Evolutionary conservation across 176 grass and related monocot species (phyloP).

Genomic region (Aegilops sharonensis): DNA sequence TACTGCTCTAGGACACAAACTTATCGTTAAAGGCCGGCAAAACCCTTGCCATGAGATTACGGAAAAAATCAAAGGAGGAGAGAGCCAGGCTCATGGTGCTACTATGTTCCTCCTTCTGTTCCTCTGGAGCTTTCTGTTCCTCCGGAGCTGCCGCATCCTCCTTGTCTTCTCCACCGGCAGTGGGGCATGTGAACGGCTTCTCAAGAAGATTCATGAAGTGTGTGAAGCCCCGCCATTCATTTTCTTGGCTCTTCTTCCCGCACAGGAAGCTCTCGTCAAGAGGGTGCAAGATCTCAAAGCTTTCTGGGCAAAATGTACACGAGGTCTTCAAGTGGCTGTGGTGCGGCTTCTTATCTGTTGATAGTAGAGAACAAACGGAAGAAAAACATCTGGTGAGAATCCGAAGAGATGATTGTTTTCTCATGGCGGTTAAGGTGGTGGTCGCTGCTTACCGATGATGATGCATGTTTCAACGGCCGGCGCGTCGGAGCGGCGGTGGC

Average conservation of each 20-base stretch:
- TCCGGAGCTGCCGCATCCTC: not conserved
- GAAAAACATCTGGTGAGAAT: not conserved
- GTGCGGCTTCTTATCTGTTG: not conserved
- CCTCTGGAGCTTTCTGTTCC: too few species aligned
- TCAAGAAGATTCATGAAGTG: constrained; percentile 14
- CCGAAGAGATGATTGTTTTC: not conserved
- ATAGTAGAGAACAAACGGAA: not conserved
- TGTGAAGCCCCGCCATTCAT: not conserved
- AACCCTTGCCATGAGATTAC: not conserved
- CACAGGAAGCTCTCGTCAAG: not conserved
- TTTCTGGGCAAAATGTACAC: not conserved
- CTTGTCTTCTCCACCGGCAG: not conserved
- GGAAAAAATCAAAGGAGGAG: not conserved
- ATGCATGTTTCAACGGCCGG: not conserved
- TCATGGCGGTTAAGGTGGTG: not conserved
- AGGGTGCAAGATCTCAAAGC: not conserved
- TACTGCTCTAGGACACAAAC: too few species aligned
- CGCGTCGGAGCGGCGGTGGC: not conserved
- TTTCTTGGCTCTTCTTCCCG: not conserved
- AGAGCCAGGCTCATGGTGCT: not conserved
- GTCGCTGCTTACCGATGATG: not conserved
- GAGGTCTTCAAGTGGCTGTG: not conserved
- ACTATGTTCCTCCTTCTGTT: not conserved
- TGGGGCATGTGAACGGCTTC: not conserved
- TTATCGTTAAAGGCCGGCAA: not conserved